These are phyloP conservation scores for Dioscorea dumetorum DNA, from an alignment of 106 monocot genomes.

Conservation along the genomic window DNA sequence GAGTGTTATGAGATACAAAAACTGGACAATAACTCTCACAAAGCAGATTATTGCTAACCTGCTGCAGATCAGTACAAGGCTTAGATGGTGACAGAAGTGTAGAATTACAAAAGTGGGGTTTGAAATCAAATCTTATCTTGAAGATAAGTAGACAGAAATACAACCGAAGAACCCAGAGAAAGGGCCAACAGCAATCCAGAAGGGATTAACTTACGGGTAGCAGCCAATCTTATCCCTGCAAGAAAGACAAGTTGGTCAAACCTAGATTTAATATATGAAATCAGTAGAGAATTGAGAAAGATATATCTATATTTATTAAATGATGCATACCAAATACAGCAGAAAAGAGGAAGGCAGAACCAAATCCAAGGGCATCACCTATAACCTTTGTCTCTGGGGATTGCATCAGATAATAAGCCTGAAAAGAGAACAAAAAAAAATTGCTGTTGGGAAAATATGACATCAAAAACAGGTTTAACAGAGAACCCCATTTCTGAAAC, in stretches of 20 bases:
- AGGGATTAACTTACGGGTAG: constrained; percentile 62
- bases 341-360: constrained; percentile 63
- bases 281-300: neutral
- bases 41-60: no score
- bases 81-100: no score
- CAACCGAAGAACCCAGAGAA: constrained; percentile 40
- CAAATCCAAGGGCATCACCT: constrained; percentile 69
- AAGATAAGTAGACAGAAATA: constrained; percentile 60
- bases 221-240: constrained; percentile 65
- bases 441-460: neutral
- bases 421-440: neutral
- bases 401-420: constrained; percentile 87
- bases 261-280: neutral
- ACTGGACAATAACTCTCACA: no score
- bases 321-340: constrained; percentile 54
- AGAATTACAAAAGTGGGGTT: no score
- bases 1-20: no score
- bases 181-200: constrained; percentile 54
- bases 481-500: no score
- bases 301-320: neutral
- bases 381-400: constrained; percentile 60
- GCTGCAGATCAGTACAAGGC: no score
- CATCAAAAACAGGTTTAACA: no score
- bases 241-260: neutral
- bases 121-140: constrained; percentile 48